Conservation (phyloP, 345 rosid species). For the Brassica rapa region DNA sequence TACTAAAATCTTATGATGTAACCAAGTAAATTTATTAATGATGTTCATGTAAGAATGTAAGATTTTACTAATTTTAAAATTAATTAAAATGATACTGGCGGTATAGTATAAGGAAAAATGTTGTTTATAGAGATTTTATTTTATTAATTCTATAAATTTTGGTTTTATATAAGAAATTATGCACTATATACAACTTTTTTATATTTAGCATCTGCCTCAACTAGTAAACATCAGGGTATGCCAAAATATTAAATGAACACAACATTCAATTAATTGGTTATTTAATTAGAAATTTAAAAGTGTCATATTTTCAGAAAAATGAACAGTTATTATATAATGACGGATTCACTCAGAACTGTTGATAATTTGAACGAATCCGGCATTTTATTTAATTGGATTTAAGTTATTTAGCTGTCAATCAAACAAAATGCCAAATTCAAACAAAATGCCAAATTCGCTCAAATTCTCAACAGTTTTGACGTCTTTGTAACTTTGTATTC, state of each 20-base stretch:
- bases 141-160: no score
- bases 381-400: no score
- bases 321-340: neutral
- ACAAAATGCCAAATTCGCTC: constrained; percentile 5
- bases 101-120: neutral
- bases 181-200: neutral
- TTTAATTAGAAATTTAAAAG: neutral
- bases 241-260: neutral
- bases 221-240: neutral
- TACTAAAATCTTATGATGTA: neutral
- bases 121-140: neutral
- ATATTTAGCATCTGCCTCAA: neutral
- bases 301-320: neutral
- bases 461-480: constrained; percentile 24
- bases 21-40: neutral
- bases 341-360: no score
- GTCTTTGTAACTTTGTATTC: constrained; percentile 15
- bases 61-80: neutral
- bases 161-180: neutral
- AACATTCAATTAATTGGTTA: neutral
- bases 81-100: neutral
- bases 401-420: neutral
- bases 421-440: constrained; percentile 27
- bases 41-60: neutral
- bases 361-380: no score